Percentiles rank a stretch among this genome's conserved stretches.
Conservation (phyloP, 495 filamentous ascomycete species). For the Venustampulla echinocandica region DNA sequence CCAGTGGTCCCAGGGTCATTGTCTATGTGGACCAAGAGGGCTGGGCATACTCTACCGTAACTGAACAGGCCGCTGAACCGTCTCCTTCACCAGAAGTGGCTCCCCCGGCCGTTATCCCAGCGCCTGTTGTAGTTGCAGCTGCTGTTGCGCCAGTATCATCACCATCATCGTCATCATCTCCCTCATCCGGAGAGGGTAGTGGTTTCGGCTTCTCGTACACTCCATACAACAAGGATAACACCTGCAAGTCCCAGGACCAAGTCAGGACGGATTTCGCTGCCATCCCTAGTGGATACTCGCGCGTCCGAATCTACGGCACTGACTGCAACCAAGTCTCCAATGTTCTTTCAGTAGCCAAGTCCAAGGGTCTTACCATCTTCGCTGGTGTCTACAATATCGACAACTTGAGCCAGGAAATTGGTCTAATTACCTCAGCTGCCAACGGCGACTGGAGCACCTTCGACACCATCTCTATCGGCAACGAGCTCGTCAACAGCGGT, state of each 20-base stretch:
- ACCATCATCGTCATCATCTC: conserved; percentile 5
- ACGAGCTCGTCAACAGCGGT: conserved; percentile 67
- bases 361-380: conserved; percentile 57
- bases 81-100: conserved; percentile 8
- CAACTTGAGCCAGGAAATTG: conserved; percentile 46
- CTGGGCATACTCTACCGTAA: conserved; percentile 33
- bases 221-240: conserved; percentile 56
- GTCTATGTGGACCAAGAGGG: conserved; percentile 59
- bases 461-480: conserved; percentile 67
- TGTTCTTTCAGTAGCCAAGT: conserved; percentile 49
- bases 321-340: conserved; percentile 64
- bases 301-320: conserved; percentile 71
- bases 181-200: conserved; percentile 18
- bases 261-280: conserved; percentile 53
- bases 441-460: conserved; percentile 52
- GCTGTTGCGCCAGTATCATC: conserved; percentile 8
- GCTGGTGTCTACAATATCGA: conserved; percentile 62
- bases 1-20: conserved; percentile 37
- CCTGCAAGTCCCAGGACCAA: conserved; percentile 57
- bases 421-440: conserved; percentile 35
- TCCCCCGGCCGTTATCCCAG: conserved; percentile 13
- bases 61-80: background rate
- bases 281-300: conserved; percentile 41
- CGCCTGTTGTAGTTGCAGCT: conserved; percentile 11
- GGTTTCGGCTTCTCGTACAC: conserved; percentile 60